A percentile compares a stretch with the other conserved stretches of the same genome.
Conservation (phyloP, 331 rosid species). For the Dryas integrifolia region DNA sequence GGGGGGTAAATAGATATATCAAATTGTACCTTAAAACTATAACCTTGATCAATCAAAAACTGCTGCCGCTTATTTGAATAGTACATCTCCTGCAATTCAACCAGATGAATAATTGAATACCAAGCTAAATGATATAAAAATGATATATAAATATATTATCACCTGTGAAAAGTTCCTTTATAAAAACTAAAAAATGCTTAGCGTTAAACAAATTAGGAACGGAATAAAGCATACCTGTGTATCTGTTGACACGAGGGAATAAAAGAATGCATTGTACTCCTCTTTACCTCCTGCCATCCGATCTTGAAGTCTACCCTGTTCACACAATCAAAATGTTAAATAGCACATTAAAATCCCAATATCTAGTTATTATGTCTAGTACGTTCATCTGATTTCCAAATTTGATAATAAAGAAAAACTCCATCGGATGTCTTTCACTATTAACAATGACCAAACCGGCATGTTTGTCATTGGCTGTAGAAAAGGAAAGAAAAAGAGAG, state of each 20-base stretch:
- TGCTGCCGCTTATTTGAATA: slow-evolving; percentile 97
- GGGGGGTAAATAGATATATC: not conserved
- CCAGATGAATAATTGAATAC: not conserved
- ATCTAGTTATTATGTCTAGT: not conserved
- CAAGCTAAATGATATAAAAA: not conserved
- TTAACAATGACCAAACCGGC: not conserved
- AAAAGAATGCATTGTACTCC: slow-evolving; percentile 95
- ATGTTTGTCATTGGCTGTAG: too few relatives aligned
- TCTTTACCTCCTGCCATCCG: slow-evolving; percentile 99
- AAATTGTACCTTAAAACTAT: slow-evolving; percentile 84
- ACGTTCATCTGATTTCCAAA: not conserved
- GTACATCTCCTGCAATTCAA: slow-evolving; percentile 85
- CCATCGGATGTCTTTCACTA: not conserved
- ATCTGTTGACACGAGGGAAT: slow-evolving; percentile 96
- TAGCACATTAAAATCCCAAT: slow-evolving; percentile 14
- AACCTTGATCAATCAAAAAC: slow-evolving; percentile 98
- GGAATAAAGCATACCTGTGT: slow-evolving; percentile 64
- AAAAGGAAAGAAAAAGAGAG: too few relatives aligned
- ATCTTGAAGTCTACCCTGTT: slow-evolving; percentile 90
- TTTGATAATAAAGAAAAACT: not conserved
- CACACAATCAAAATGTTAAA: slow-evolving; percentile 31
- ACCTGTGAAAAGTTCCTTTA: not conserved
- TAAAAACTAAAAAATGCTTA: not conserved
- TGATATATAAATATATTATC: not conserved
- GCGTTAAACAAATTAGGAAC: not conserved